Evolutionary conservation across 2,329 filamentous ascomycete species (phyloP).

Genomic region (Geosmithia morbida): DNA sequence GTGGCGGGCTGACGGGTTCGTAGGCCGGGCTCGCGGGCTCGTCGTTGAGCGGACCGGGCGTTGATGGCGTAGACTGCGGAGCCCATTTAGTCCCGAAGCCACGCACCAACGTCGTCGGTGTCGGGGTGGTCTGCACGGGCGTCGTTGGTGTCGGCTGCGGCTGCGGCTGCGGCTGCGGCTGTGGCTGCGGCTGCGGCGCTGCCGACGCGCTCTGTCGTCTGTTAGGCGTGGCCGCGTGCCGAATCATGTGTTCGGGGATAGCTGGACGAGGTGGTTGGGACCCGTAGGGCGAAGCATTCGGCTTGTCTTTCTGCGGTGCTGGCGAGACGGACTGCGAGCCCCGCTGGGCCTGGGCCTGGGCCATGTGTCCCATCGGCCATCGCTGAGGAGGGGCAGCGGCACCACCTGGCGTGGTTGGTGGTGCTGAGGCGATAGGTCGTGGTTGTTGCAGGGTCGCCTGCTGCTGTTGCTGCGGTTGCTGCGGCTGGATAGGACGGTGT

Average conservation of each 20-base stretch:
- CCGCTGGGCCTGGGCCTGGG: conserved; percentile 11
- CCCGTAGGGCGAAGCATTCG: conserved; percentile 12
- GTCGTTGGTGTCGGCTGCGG: conserved; percentile 16
- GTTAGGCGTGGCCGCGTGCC: conserved; percentile 16
- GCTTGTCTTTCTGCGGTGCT: conserved; percentile 13
- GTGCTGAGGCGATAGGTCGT: conserved; percentile 17
- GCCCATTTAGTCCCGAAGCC: conserved; percentile 45
- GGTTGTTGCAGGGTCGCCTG: conserved; percentile 5
- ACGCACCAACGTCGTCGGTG: conserved; percentile 10
- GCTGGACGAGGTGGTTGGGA: conserved; percentile 19
- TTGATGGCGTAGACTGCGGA: conserved; percentile 40
- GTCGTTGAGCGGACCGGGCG: conserved; percentile 25
- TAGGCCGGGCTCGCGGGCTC: conserved; percentile 36
- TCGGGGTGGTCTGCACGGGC: conserved; percentile 14
- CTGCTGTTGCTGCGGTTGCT: conserved; percentile 10
- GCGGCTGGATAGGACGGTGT: conserved; percentile 15
- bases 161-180: too few species aligned
- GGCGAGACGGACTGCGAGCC: conserved; percentile 1
- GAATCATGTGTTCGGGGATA: conserved; percentile 25
- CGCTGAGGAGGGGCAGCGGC: conserved; percentile 15
- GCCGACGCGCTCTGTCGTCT: conserved; percentile 14
- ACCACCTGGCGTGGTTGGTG: conserved; percentile 8
- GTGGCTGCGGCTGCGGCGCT: conserved; percentile 9
- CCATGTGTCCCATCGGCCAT: conserved; percentile 15
- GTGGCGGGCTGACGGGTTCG: conserved; percentile 44